Evolutionary conservation across 352 stramenopile genomes (phyloP), one percentile per base, ranked within the genome.

Genomic region (Elongisporangium anandrum): DNA sequence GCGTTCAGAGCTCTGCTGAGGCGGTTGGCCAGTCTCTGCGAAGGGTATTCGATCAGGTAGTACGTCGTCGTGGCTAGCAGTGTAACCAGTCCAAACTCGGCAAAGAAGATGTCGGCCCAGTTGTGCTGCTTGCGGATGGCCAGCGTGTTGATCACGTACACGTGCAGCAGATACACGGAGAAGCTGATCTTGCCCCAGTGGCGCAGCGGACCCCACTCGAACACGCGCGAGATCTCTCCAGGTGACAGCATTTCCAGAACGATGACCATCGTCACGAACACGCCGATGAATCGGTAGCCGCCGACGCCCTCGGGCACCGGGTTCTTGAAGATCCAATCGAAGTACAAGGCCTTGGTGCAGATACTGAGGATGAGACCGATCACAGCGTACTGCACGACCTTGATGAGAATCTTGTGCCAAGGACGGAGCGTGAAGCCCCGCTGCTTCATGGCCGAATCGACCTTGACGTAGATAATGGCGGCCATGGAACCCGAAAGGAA

Each of bases 111-210:
- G 60, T 77, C 54, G 56, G 70, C 72, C 23, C 50, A 57, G 41
- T 69, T 58, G 4, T 9, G 2, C 54, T 71, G 56, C 6, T 21
- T 16, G 21, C 29, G 9, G 24, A 76, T 23, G 21, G 12, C 56
- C 5, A 54, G 16, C 22, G 50, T 24, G 62, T 73, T 68, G 26
- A 73, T 56, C 41, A 76, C 65, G 21, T 75, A 80, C n/a, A 48
- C 67, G 60, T 77, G 72, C 2, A 80, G 60, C 60, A 80, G 45
- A 57, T 80, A 80, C 34, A 75, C 59, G 5, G 72, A 80, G 50
- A 71, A 80, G 56, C 68, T 77, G 34, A 80, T 54, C 24, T 80
- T 77, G 58, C 72, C 68, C n/a, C 59, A 63, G 54, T 58, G 70
- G 0, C 65, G 62, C 16, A 76, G 47, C 52, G 70, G 24, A 47